Conservation (phyloP, 2,329 filamentous ascomycete species). For the Paecilomyces niveus region DNA sequence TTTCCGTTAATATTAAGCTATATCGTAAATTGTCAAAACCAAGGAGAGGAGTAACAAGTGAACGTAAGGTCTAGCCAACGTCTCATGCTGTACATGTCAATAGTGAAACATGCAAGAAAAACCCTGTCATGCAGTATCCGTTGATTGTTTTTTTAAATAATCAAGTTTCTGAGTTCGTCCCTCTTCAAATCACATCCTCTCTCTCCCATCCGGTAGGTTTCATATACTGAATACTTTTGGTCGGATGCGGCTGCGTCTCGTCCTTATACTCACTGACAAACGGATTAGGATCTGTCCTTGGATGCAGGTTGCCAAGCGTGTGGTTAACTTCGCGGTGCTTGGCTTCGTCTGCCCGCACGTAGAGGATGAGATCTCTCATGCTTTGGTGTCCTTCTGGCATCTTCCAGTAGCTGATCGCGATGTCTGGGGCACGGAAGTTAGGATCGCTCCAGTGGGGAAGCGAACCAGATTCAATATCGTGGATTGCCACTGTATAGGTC, state of each 20-base stretch:
- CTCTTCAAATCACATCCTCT: conserved; percentile 59
- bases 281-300: conserved; percentile 82
- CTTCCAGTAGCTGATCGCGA: conserved; percentile 86
- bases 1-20: neutral
- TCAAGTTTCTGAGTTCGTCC: no score
- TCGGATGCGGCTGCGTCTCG: conserved; percentile 57
- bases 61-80: neutral
- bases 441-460: conserved; percentile 67
- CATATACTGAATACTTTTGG: conserved; percentile 58
- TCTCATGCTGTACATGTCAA: neutral
- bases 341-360: conserved; percentile 84
- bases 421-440: conserved; percentile 71
- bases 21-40: neutral
- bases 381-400: conserved; percentile 78
- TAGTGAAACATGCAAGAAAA: neutral
- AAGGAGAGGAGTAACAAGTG: neutral
- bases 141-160: neutral
- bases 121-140: neutral
- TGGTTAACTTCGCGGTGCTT: conserved; percentile 94
- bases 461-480: conserved; percentile 77
- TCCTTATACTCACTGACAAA: conserved; percentile 80
- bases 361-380: conserved; percentile 81
- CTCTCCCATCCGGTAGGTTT: conserved; percentile 74
- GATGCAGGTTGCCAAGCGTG: conserved; percentile 80
- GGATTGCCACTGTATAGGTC: conserved; percentile 85